Evolutionary conservation across 768 basidiomycete genomes (phyloP), one percentile per base, ranked within the genome.

Genomic region (Leccinum variicolor): DNA sequence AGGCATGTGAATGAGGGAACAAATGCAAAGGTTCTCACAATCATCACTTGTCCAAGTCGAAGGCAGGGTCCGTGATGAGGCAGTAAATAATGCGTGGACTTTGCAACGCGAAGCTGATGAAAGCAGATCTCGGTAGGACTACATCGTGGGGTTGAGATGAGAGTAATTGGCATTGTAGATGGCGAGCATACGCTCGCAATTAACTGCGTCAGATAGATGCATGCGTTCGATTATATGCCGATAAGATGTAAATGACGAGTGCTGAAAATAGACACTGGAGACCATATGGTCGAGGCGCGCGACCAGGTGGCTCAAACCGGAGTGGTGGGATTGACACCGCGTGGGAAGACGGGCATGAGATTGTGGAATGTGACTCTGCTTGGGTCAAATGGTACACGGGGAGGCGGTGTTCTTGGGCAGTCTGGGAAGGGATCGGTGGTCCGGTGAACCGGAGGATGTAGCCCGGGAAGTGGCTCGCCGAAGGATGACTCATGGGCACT

Each of bases 321-420:
- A 21, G 53, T 56, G 45, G 53, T 31, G 29, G 61, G 59, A 41
- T 60, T 57, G 62, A 55, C 43, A 46, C 62, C 67, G 46, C 63
- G 73, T 55, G 74, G 74, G 62, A 79, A 74, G 55, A 85, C 79
- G 39, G 85, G 85, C 83, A 87, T 84, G 66, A 87, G 82, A 62
- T 84, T 77, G 67, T 75, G 78, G 61, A 85, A 85, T 17, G 77
- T 74, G 63, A 82, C 75, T 59, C 71, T 76, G 55, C 78, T 77
- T 17, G 80, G 80, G 61, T 79, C 73, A 65, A 81, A 78, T 31
- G 75, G 74, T 29, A 76, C 29, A 34, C 54, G 62, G 34, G 74
- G 76, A 3, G 70, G 64, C 3, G 75, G 76, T 8, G 75, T 76
- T 49, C 53, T 68, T 19, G 75, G 74, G 50, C 61, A 58, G 45